These are phyloP conservation scores for Cryptococcus neoformans DNA, from an alignment of 1,284 basidiomycete genomes.

Conservation along the genomic window DNA sequence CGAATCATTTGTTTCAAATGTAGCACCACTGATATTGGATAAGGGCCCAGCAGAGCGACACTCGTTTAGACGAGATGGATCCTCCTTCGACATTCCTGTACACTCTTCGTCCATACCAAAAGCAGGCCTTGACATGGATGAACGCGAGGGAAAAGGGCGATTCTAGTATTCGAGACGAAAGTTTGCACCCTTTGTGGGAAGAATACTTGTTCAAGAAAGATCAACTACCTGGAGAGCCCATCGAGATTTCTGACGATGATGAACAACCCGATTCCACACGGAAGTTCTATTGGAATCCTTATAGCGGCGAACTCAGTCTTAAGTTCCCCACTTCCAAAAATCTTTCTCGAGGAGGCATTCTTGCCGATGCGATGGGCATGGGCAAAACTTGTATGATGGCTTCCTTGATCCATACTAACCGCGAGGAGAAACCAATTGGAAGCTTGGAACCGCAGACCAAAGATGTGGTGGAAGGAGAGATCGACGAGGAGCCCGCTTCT, in stretches of 20 bases:
- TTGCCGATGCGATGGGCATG: conserved; percentile 58
- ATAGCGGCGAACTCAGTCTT: conserved; percentile 91
- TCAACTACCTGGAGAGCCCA: conserved; percentile 33
- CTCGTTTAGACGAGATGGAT: conserved; percentile 72
- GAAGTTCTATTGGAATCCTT: conserved; percentile 78
- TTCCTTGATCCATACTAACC: conserved; percentile 80
- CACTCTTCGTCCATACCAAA: conserved; percentile 83
- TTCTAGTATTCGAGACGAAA: conserved; percentile 65
- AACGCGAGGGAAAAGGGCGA: conserved; percentile 74
- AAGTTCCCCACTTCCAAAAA: conserved; percentile 79
- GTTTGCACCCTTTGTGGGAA: conserved; percentile 94
- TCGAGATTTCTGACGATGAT: conserved; percentile 46
- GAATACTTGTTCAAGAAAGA: conserved; percentile 59
- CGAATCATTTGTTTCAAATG: conserved; percentile 1
- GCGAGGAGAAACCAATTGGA: conserved; percentile 51
- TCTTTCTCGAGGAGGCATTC: conserved; percentile 64
- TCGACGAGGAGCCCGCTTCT: conserved; percentile 19
- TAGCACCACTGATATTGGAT: conserved; percentile 7
- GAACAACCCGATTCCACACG: conserved; percentile 40
- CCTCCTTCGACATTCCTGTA: conserved; percentile 76
- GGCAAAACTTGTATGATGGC: conserved; percentile 94
- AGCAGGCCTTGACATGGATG: conserved; percentile 96
- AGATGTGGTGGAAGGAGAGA: conserved; percentile 7
- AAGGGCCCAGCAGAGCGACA: conserved; percentile 82
- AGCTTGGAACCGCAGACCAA: conserved; percentile 11